A percentile compares a stretch with the other conserved stretches of the same genome.
Evolutionary conservation across 1,284 basidiomycete genomes (phyloP).

Genomic region (Schizophyllum commune): DNA sequence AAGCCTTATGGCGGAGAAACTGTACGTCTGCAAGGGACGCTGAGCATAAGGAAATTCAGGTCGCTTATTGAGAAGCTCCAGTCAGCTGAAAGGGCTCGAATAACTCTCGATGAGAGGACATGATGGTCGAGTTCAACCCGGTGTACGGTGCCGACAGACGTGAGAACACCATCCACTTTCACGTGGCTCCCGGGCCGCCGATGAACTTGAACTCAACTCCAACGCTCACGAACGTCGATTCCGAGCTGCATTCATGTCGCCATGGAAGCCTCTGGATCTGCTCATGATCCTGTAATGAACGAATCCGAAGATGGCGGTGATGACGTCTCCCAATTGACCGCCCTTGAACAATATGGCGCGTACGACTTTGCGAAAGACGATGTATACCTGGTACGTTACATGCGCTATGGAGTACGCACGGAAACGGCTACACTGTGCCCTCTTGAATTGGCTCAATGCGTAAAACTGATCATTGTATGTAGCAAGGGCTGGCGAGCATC

Average conservation of each 20-base stretch:
- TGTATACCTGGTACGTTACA: slow-evolving; percentile 50
- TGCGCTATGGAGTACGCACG: no score
- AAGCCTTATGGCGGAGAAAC: no score
- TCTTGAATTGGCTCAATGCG: no score
- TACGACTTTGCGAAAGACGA: slow-evolving; percentile 52
- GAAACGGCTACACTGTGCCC: no score
- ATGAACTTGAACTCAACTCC: not conserved
- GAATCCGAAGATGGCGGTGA: not conserved
- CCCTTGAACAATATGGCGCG: slow-evolving; percentile 27
- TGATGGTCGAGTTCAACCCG: no score
- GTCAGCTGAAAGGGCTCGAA: no score
- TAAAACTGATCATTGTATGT: slow-evolving; percentile 10
- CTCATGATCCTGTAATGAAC: not conserved
- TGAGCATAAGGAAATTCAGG: no score
- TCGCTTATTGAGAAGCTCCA: no score
- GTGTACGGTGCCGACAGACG: not conserved
- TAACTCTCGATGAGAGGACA: no score
- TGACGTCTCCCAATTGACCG: not conserved
- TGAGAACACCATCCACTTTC: not conserved
- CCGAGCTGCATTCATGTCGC: not conserved
- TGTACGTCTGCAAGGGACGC: no score
- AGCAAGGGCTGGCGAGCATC: slow-evolving; percentile 61
- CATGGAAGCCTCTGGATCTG: not conserved
- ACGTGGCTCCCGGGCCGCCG: not conserved
- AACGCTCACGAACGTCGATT: not conserved